These are phyloP conservation scores for Lichtheimia ornata DNA, from an alignment of 371 early-diverging fungal genomes.

Conservation along the genomic window DNA sequence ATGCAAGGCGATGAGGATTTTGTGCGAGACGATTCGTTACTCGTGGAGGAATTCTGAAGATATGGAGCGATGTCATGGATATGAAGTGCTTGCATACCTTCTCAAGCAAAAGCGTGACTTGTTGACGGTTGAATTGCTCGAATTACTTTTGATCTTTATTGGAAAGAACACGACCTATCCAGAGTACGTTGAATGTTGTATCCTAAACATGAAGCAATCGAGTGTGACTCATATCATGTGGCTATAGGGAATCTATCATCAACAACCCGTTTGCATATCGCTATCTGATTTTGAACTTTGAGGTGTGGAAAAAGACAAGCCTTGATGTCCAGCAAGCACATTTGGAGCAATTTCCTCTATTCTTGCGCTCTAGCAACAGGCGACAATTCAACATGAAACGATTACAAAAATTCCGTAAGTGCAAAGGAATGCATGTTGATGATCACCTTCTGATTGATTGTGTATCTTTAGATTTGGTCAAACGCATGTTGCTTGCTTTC, in stretches of 20 bases:
- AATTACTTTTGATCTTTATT: conserved; percentile 65
- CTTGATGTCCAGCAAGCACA: conserved; percentile 63
- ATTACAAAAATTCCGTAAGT: conserved; percentile 66
- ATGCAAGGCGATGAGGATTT: conserved; percentile 59
- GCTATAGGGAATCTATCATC: conserved; percentile 58
- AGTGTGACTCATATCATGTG: too few species aligned
- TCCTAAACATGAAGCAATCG: neutral
- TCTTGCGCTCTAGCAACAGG: conserved; percentile 61
- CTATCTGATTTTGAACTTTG: conserved; percentile 70
- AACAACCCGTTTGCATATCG: conserved; percentile 70
- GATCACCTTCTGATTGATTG: neutral
- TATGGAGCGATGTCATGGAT: conserved; percentile 73
- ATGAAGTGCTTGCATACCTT: conserved; percentile 70
- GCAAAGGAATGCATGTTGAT: neutral
- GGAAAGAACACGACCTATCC: conserved; percentile 57
- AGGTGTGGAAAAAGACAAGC: conserved; percentile 68
- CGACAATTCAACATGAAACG: conserved; percentile 63
- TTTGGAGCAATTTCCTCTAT: conserved; percentile 64
- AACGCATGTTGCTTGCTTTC: conserved; percentile 64
- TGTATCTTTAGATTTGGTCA: conserved; percentile 53
- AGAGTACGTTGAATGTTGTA: conserved; percentile 44
- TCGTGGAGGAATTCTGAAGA: conserved; percentile 77
- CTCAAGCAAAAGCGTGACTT: conserved; percentile 66
- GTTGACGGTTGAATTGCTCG: conserved; percentile 61
- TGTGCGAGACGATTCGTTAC: conserved; percentile 66